These are phyloP conservation scores for Saccharomyces jurei DNA, from an alignment of 805 yeast genomes.

Conservation along the genomic window DNA sequence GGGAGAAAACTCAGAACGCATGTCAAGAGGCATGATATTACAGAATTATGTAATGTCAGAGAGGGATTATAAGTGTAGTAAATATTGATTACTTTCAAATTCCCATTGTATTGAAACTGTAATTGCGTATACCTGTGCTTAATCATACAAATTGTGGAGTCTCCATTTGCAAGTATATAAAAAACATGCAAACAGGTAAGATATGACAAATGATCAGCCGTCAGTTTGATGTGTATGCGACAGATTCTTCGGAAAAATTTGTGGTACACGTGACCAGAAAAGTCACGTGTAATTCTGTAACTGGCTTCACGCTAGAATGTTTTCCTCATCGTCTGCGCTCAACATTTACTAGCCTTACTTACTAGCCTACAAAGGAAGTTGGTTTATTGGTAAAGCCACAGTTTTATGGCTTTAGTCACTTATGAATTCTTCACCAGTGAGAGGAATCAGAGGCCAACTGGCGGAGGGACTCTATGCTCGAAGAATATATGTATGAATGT, in stretches of 20 bases:
- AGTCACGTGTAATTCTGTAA: not conserved
- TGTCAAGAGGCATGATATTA: not conserved
- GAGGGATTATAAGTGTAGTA: too few species aligned
- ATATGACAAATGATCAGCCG: not conserved
- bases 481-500: not conserved
- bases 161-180: too few species aligned
- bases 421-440: not conserved
- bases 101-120: too few species aligned
- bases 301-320: not conserved
- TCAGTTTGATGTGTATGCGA: not conserved
- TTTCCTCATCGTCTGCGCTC: not conserved
- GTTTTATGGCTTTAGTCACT: not conserved
- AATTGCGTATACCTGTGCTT: too few species aligned
- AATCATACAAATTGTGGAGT: too few species aligned
- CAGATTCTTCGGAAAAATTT: not conserved
- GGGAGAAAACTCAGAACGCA: not conserved
- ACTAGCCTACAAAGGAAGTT: not conserved
- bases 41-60: not conserved
- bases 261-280: not conserved
- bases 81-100: too few species aligned
- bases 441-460: not conserved
- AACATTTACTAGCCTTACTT: not conserved
- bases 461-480: not conserved
- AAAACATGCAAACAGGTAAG: too few species aligned
- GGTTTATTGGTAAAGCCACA: slow-evolving; percentile 1